Conservation (phyloP, 177 flowering plant species). For the Vitis hybrid region DNA sequence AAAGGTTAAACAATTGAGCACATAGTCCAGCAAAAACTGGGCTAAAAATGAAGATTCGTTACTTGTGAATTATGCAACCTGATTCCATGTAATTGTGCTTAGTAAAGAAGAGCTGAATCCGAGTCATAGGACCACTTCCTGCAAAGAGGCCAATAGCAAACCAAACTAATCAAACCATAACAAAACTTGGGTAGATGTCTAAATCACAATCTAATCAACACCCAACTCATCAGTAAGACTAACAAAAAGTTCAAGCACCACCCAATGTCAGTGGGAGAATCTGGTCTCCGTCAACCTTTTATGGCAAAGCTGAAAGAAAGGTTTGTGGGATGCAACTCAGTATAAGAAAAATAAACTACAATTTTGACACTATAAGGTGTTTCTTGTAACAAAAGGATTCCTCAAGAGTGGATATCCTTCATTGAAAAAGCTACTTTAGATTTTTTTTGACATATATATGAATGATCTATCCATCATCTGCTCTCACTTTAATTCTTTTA, state of each 20-base stretch:
- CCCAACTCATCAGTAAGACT: not conserved
- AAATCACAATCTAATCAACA: not conserved
- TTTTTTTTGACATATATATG: slow-evolving; percentile 3
- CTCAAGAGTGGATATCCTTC: slow-evolving; percentile 40
- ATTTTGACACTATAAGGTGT: slow-evolving; percentile 9
- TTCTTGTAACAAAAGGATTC: slow-evolving; percentile 41
- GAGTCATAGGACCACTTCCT: too few species aligned
- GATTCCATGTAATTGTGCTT: too few species aligned
- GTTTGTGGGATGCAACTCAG: slow-evolving; percentile 1
- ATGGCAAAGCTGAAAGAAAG: slow-evolving; percentile 12
- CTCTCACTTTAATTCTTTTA: slow-evolving; percentile 8
- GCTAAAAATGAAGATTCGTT: too few species aligned
- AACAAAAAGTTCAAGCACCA: slow-evolving; percentile 9
- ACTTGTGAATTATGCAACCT: too few species aligned
- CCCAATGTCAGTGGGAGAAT: slow-evolving; percentile 7
- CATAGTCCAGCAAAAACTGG: too few species aligned
- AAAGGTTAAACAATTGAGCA: too few species aligned
- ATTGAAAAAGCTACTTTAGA: slow-evolving; percentile 32
- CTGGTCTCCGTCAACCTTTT: slow-evolving; percentile 17
- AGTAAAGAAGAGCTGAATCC: too few species aligned
- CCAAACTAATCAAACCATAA: too few species aligned
- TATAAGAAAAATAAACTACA: not conserved
- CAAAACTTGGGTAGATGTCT: too few species aligned
- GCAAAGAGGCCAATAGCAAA: too few species aligned
- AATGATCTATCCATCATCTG: not conserved